These are phyloP conservation scores for Ceratocystis ficicola DNA, from an alignment of 2,329 filamentous ascomycete genomes.

Conservation along the genomic window DNA sequence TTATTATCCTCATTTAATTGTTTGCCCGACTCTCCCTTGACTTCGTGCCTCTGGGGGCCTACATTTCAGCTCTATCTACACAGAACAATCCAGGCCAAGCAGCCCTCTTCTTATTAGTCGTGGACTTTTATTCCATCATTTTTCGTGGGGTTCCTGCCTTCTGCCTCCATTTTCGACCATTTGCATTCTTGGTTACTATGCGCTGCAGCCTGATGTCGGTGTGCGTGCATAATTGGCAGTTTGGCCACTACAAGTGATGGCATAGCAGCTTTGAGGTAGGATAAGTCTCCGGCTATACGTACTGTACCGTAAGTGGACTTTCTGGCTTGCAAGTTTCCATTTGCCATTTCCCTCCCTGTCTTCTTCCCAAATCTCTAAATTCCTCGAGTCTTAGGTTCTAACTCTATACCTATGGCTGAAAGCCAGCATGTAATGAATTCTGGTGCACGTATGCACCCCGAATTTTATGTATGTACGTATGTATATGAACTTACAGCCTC, in stretches of 20 bases:
- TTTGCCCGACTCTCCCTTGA: neutral
- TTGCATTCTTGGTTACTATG: neutral
- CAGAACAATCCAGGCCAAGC: neutral
- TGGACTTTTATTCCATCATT: conserved; percentile 6
- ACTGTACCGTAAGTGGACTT: no score
- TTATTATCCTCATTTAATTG: neutral
- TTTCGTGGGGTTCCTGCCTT: conserved; percentile 1
- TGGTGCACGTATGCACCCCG: neutral
- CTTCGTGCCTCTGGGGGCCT: neutral
- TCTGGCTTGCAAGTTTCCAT: no score
- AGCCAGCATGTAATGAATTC: neutral
- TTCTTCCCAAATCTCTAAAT: neutral
- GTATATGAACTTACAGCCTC: neutral
- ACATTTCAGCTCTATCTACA: neutral
- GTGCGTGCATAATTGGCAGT: neutral
- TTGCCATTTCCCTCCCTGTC: neutral
- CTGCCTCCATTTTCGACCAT: neutral
- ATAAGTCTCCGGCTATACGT: neutral
- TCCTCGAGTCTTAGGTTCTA: neutral
- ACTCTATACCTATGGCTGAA: neutral
- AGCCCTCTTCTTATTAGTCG: no score
- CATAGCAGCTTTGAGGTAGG: neutral
- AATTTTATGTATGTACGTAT: neutral
- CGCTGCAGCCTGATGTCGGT: neutral
- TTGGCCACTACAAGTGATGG: neutral